Evolutionary conservation across 257 asterid genomes (phyloP).

Genomic region (Nemophila menziesii): DNA sequence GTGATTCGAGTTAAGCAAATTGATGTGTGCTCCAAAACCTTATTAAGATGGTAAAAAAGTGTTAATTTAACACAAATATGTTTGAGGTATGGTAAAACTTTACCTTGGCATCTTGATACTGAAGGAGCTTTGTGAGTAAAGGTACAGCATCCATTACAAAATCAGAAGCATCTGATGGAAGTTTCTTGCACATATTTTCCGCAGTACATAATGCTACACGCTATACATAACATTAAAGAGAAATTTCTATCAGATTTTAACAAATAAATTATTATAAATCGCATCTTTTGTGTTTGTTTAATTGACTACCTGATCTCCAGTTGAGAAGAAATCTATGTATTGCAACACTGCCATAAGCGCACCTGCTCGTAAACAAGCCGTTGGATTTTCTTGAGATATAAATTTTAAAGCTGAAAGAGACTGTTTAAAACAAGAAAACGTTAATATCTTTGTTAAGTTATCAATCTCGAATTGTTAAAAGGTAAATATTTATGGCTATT

Average conservation of each 20-base stretch:
- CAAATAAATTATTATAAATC: background rate
- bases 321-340: slow-evolving; percentile 92
- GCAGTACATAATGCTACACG: slow-evolving; percentile 94
- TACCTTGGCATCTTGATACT: slow-evolving; percentile 96
- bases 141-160: slow-evolving; percentile 99
- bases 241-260: background rate
- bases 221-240: slow-evolving; percentile 20
- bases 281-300: slow-evolving; percentile 8
- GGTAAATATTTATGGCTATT: too few relatives aligned
- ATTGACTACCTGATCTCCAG: slow-evolving; percentile 83
- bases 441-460: too few relatives aligned
- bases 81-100: background rate
- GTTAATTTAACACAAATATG: background rate
- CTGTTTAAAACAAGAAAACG: slow-evolving; percentile 26
- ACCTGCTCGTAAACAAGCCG: slow-evolving; percentile 98
- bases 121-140: slow-evolving; percentile 86
- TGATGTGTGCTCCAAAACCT: slow-evolving; percentile 93
- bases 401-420: slow-evolving; percentile 93
- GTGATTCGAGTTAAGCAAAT: slow-evolving; percentile 96
- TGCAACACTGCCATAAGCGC: slow-evolving; percentile 99
- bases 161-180: slow-evolving; percentile 96
- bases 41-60: background rate
- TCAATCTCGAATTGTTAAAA: too few relatives aligned
- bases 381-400: slow-evolving; percentile 98
- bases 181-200: slow-evolving; percentile 97